A percentile compares a stretch with the other conserved stretches of the same genome.
phyloP scores from a whole-genome alignment of 495 filamentous ascomycete genomes.

The Ramalina intermedia region DNA sequence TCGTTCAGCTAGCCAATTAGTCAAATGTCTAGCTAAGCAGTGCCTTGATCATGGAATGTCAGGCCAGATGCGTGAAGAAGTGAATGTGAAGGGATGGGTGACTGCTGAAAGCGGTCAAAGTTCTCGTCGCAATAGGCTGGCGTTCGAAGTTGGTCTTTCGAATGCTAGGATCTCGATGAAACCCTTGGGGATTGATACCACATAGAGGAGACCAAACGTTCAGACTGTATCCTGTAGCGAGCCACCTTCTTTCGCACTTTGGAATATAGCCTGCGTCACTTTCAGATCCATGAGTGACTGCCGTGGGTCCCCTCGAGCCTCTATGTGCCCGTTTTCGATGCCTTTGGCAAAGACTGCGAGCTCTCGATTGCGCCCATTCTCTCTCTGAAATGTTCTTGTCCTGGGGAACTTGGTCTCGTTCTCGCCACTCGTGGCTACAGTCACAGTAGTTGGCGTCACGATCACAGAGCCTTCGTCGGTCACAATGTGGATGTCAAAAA shows the following conservation, averaged over 20 bases:
- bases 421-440: background rate
- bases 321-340: background rate
- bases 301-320: constrained; percentile 4
- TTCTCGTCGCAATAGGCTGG: background rate
- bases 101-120: too few relatives aligned
- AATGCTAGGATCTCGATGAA: background rate
- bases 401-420: background rate
- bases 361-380: constrained; percentile 1
- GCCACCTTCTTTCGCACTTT: constrained; percentile 7
- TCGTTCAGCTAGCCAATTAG: too few relatives aligned
- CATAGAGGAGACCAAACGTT: background rate
- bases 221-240: background rate
- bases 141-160: background rate
- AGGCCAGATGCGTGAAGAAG: too few relatives aligned
- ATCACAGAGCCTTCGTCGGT: constrained; percentile 6
- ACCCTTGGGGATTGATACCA: too few relatives aligned
- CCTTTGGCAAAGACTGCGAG: constrained; percentile 8
- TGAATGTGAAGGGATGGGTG: too few relatives aligned
- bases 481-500: constrained; percentile 5
- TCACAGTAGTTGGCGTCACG: background rate
- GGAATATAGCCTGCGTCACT: constrained; percentile 7
- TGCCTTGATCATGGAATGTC: too few relatives aligned
- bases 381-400: background rate
- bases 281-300: constrained; percentile 7
- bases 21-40: too few relatives aligned